phyloP scores from a whole-genome alignment of 768 basidiomycete species.

The Kwoniella botswanensis region DNA sequence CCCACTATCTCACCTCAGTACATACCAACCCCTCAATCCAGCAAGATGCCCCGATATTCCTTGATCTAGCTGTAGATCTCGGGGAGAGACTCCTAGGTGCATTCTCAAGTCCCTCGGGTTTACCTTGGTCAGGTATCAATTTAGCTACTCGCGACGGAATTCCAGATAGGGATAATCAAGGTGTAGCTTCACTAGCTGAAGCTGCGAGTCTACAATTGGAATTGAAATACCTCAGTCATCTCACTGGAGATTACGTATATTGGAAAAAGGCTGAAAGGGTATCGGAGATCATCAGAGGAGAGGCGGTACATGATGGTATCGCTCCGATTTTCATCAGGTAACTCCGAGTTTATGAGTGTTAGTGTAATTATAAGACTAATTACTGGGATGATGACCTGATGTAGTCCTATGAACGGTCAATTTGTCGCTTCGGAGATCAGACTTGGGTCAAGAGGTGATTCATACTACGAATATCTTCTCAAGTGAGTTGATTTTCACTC shows the following conservation, averaged over 20 bases:
- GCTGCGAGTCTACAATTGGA: slow-evolving; percentile 88
- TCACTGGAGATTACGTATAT: slow-evolving; percentile 77
- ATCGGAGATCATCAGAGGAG: slow-evolving; percentile 72
- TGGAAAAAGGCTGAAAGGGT: slow-evolving; percentile 79
- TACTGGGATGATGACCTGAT: not conserved
- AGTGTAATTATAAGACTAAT: no score
- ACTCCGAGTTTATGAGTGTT: slow-evolving; percentile 1
- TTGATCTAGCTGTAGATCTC: slow-evolving; percentile 78
- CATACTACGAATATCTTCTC: slow-evolving; percentile 88
- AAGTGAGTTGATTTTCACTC: slow-evolving; percentile 60
- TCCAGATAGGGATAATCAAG: slow-evolving; percentile 66
- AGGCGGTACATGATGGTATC: slow-evolving; percentile 71
- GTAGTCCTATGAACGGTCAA: slow-evolving; percentile 64
- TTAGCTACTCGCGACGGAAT: slow-evolving; percentile 68
- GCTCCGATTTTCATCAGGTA: slow-evolving; percentile 85
- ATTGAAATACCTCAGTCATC: slow-evolving; percentile 79
- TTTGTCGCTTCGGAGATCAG: slow-evolving; percentile 76
- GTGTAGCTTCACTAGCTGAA: slow-evolving; percentile 79
- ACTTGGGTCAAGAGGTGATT: slow-evolving; percentile 89
- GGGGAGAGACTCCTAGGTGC: slow-evolving; percentile 81
- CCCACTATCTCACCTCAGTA: slow-evolving; percentile 73
- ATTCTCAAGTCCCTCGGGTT: slow-evolving; percentile 79
- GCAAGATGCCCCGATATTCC: slow-evolving; percentile 68
- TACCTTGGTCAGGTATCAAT: slow-evolving; percentile 82
- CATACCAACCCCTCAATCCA: slow-evolving; percentile 36